Base-by-base conservation (phyloP, 108 stramenopile species). In the Conticribra weissflogii region DNA sequence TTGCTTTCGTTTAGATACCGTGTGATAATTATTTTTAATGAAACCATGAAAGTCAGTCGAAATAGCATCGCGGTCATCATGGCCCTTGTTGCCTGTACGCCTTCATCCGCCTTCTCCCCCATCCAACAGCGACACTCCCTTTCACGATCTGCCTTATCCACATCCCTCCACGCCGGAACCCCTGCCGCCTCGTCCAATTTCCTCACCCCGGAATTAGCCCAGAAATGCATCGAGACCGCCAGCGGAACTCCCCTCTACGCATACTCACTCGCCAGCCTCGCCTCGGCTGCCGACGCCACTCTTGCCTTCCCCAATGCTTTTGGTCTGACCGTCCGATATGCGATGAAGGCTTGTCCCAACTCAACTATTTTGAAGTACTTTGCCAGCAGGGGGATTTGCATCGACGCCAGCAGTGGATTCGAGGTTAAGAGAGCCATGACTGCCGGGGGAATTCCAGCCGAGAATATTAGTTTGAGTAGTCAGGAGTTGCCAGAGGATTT, bases 291-390 rank as follows among this genome's bases (percentile, higher is more conserved):
- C 30, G 70, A 87, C 76, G 82, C 84, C 47, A 96, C 96, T 54
- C 86, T 98, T 51, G 85, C 91, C 7, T 98, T 98, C 58, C 98
- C 98, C 60, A 97, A 97, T 68, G 93, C 93, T 17, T 98, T 84
- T 73, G 98, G 98, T 19, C 72, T 99, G 33, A 99, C 96, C 23
- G 97, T 97, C 21, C 92, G 98, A 29, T 99, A 90, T 76, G 98
- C 98, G 69, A 98, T 98, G 97, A 99, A 99, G 85, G 95, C 97
- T 7, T 86, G 90, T 58, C 98, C 98, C 18, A 99, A 96, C 69
- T 84, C 85, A 21, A 83, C 91, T 54, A 90, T 99, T 53, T 80
- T 99, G 23, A 86, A 96, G 68, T 87, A 89, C 54, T 97, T 99
- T 68, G 63, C 86, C 50, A 85, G 78, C 48, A 82, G 89, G 71